These are phyloP conservation scores for Kitagawia praeruptora DNA, from an alignment of 129 eudicot species.

Conservation along the genomic window DNA sequence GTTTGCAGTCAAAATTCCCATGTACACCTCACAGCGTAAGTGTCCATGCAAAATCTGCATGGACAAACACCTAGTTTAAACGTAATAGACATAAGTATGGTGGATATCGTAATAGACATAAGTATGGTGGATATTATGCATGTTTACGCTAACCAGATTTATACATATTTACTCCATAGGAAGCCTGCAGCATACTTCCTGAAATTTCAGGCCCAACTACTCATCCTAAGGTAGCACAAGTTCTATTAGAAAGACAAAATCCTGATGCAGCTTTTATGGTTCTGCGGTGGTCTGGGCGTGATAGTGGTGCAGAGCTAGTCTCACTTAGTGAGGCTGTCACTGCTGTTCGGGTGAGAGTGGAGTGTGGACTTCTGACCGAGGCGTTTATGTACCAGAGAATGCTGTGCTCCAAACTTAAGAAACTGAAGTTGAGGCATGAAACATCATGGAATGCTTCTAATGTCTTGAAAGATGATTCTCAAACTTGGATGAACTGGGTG, in stretches of 20 bases:
- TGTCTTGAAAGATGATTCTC: slow-evolving; percentile 27
- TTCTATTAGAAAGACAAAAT: slow-evolving; percentile 69
- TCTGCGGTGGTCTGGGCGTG: slow-evolving; percentile 82
- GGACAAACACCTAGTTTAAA: background rate
- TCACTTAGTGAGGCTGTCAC: slow-evolving; percentile 85
- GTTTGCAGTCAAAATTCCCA: background rate
- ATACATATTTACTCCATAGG: slow-evolving; percentile 33
- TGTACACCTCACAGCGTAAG: background rate
- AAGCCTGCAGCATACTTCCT: slow-evolving; percentile 80
- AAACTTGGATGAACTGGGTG: slow-evolving; percentile 46
- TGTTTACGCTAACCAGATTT: slow-evolving; percentile 1
- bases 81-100: background rate
- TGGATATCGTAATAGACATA: background rate
- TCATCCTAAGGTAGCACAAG: slow-evolving; percentile 89
- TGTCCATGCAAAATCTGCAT: background rate
- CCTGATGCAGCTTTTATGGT: slow-evolving; percentile 96
- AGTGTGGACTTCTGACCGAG: slow-evolving; percentile 88
- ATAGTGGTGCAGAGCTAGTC: slow-evolving; percentile 41
- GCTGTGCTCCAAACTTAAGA: slow-evolving; percentile 50
- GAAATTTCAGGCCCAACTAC: slow-evolving; percentile 80
- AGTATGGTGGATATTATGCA: background rate
- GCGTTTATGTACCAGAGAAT: slow-evolving; percentile 88
- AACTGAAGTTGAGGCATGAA: slow-evolving; percentile 34
- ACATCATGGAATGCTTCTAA: slow-evolving; percentile 16
- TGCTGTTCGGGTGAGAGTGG: slow-evolving; percentile 83